Conservation (phyloP, 441 rosid species). For the Heliophila coronopifolia region DNA sequence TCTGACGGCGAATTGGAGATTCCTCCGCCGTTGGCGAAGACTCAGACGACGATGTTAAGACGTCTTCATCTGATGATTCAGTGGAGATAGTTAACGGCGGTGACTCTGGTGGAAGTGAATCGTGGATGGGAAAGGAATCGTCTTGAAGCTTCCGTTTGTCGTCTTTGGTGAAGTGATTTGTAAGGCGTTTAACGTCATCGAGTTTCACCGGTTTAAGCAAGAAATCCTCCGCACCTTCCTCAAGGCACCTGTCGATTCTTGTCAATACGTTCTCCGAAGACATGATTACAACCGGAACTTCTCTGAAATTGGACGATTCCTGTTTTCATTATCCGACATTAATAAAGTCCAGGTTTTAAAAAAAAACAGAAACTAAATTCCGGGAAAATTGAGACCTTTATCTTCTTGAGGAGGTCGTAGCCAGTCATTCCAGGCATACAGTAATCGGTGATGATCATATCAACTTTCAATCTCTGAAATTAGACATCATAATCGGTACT, state of each 20-base stretch:
- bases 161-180: constrained; percentile 44
- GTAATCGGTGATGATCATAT: constrained; percentile 82
- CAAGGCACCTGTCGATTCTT: constrained; percentile 86
- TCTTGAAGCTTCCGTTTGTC: constrained; percentile 55
- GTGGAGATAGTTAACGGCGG: constrained; percentile 31
- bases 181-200: constrained; percentile 71
- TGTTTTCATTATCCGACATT: constrained; percentile 28
- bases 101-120: constrained; percentile 30
- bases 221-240: constrained; percentile 97
- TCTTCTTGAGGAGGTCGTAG: constrained; percentile 78
- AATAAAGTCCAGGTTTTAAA: neutral
- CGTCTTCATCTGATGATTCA: constrained; percentile 23
- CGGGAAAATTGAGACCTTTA: constrained; percentile 44
- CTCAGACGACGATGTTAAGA: constrained; percentile 8
- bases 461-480: constrained; percentile 69
- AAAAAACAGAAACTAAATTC: neutral
- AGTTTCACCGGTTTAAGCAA: constrained; percentile 84
- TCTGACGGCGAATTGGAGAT: constrained; percentile 27
- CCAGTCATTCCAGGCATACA: constrained; percentile 99
- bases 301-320: constrained; percentile 64
- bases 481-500: no score
- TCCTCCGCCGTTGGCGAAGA: constrained; percentile 16
- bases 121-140: constrained; percentile 23
- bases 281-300: constrained; percentile 86
- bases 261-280: constrained; percentile 79